Evolutionary conservation across 2,329 filamentous ascomycete species (phyloP).

Genomic region (Leptographium flavum): DNA sequence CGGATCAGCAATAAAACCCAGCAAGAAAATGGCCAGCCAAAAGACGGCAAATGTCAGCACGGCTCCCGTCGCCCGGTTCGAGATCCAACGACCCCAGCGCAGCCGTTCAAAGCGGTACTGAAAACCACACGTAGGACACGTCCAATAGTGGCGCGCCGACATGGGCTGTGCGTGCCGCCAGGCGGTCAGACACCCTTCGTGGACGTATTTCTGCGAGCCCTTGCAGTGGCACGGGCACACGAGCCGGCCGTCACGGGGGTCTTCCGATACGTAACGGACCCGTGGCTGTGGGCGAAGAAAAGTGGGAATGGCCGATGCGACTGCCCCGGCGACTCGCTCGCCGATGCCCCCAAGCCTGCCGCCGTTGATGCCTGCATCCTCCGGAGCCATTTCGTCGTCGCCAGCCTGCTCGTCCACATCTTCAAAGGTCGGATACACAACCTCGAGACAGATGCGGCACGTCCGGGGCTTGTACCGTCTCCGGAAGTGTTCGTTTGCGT

Average conservation of each 20-base stretch:
- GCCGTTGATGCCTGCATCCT: background rate
- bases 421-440: slow-evolving; percentile 34
- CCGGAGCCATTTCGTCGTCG: background rate
- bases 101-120: slow-evolving; percentile 67
- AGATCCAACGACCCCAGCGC: slow-evolving; percentile 56
- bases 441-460: slow-evolving; percentile 83
- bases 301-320: slow-evolving; percentile 15
- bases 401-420: slow-evolving; percentile 9
- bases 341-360: background rate
- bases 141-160: slow-evolving; percentile 59
- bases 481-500: slow-evolving; percentile 1
- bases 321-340: slow-evolving; percentile 1
- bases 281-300: slow-evolving; percentile 16
- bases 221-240: slow-evolving; percentile 88
- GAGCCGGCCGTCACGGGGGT: slow-evolving; percentile 59
- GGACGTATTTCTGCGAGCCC: slow-evolving; percentile 84
- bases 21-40: slow-evolving; percentile 56
- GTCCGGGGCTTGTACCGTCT: slow-evolving; percentile 54
- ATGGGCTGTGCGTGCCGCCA: slow-evolving; percentile 66
- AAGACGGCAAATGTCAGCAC: slow-evolving; percentile 60
- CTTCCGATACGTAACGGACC: slow-evolving; percentile 54
- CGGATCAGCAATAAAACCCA: slow-evolving; percentile 87
- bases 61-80: slow-evolving; percentile 52
- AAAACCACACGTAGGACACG: slow-evolving; percentile 80
- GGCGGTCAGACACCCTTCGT: slow-evolving; percentile 72